Conservation (phyloP, 352 stramenopile species). For the Aphanomyces euteiches region DNA sequence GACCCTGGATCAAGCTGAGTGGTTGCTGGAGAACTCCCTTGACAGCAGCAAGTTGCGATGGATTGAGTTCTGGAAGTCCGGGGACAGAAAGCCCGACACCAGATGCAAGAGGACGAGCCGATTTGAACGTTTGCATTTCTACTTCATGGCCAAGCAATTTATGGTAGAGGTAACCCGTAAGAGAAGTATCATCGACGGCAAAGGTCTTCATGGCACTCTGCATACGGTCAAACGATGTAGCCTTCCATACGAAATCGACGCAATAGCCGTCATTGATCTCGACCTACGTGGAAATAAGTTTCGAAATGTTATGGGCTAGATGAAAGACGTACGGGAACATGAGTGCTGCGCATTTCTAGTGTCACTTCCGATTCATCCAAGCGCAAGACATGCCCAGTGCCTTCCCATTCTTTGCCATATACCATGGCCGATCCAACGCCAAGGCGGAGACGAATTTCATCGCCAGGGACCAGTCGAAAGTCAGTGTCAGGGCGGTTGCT, state of each 20-base stretch:
- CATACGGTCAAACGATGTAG: slow-evolving; percentile 98
- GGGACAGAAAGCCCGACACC: slow-evolving; percentile 80
- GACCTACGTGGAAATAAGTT: slow-evolving; percentile 33
- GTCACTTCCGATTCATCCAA: slow-evolving; percentile 83
- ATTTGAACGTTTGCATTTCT: slow-evolving; percentile 89
- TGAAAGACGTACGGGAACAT: slow-evolving; percentile 43
- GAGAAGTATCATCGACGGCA: slow-evolving; percentile 96
- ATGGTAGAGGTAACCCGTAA: slow-evolving; percentile 99
- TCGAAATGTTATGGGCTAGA: background rate
- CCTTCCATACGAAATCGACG: slow-evolving; percentile 99
- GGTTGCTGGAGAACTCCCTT: slow-evolving; percentile 94
- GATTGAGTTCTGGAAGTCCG: slow-evolving; percentile 96
- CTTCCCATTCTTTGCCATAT: slow-evolving; percentile 90
- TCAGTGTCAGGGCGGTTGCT: slow-evolving; percentile 88
- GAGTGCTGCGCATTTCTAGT: slow-evolving; percentile 79
- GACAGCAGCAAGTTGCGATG: slow-evolving; percentile 95
- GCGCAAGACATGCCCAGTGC: slow-evolving; percentile 90
- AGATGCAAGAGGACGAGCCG: slow-evolving; percentile 48
- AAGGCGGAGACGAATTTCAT: slow-evolving; percentile 94
- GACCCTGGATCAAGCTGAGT: slow-evolving; percentile 98
- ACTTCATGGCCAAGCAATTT: slow-evolving; percentile 97
- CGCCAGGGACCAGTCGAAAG: slow-evolving; percentile 91
- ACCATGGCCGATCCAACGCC: slow-evolving; percentile 75
- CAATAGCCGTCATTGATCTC: slow-evolving; percentile 95
- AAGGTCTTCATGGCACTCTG: slow-evolving; percentile 98